A percentile compares a stretch with the other conserved stretches of the same genome.
Evolutionary conservation across 2,329 filamentous ascomycete species (phyloP).

Genomic region (Cladophialophora bantiana): DNA sequence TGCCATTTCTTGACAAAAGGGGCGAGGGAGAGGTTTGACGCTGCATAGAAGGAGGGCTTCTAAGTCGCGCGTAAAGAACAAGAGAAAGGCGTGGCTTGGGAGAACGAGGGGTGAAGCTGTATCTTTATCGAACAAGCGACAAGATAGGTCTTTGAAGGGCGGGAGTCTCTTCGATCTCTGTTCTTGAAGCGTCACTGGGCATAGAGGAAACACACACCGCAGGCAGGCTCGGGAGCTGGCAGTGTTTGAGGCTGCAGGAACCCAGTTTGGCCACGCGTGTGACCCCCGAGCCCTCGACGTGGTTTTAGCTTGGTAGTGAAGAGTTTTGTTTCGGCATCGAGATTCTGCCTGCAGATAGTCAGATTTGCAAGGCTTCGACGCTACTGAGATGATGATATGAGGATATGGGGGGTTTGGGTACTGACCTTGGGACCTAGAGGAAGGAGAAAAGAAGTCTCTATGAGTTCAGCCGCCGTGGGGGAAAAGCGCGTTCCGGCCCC

Average conservation of each 20-base stretch:
- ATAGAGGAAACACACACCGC: background rate
- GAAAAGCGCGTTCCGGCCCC: background rate
- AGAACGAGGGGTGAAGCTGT: slow-evolving; percentile 10
- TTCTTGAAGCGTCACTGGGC: slow-evolving; percentile 34
- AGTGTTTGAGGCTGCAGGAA: slow-evolving; percentile 1
- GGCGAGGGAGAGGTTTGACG: slow-evolving; percentile 10
- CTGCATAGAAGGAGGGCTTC: slow-evolving; percentile 12
- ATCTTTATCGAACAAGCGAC: slow-evolving; percentile 3
- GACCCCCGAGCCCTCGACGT: slow-evolving; percentile 7
- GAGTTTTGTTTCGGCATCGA: slow-evolving; percentile 37
- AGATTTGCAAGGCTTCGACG: background rate
- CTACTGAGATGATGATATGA: background rate
- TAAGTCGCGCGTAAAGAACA: slow-evolving; percentile 2
- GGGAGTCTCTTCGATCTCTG: slow-evolving; percentile 39
- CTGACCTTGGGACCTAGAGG: slow-evolving; percentile 25
- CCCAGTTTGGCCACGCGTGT: background rate
- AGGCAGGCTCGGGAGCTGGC: background rate
- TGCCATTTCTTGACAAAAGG: slow-evolving; percentile 15
- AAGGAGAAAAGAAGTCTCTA: background rate
- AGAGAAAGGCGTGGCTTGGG: background rate
- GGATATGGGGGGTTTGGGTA: background rate
- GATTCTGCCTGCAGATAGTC: slow-evolving; percentile 21
- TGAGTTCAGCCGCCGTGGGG: background rate
- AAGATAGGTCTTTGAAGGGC: slow-evolving; percentile 25
- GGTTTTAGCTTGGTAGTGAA: slow-evolving; percentile 30